Evolutionary conservation across 2,329 filamentous ascomycete genomes (phyloP), one percentile per base, ranked within the genome.

Genomic region (Exserohilum rostratum): DNA sequence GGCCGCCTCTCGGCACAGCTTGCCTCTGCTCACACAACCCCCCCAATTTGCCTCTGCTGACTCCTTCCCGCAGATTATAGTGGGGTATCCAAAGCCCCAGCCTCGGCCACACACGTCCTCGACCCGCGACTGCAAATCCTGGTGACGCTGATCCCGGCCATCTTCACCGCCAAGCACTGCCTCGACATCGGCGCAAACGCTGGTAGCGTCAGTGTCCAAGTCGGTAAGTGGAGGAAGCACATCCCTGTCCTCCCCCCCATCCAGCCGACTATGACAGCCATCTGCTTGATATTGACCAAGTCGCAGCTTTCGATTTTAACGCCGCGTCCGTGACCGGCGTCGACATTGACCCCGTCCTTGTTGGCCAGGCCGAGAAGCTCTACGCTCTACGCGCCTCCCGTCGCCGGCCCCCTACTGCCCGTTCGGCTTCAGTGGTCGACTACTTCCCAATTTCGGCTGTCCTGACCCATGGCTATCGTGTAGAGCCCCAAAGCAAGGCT

Each of bases 171-270:
- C 59, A 75, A 73, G 66, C 53, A 53, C 30, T 71, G 73, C 55
- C 63, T 77, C 29, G 76, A 78, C 49, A 59, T 77, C 53, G 76
- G 76, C 34, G 76, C 73, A 62, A 78, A 78, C 61, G 68, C 68
- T 55, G 76, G 76, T 43, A 65, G 56, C 29, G 71, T 77, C 35
- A 64, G 69, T 40, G 71, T 70, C 57, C 73, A 76, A 64, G 65
- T 76, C 50, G 73, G 74, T 77, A 72, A 56, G 67, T 66, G 37
- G 25, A 13, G 45, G 57, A 54, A 48, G 61, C 66, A 57, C 60
- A 46, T 65, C 69, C 69, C 56, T 47, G 58, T 57, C 47, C 22
- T n/a, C n/a, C 33, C 12, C 42, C n/a, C 42, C n/a, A 53, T 62
- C 60, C 57, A 72, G 67, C 55, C 69, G 65, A 71, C 58, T 71